Evolutionary conservation across 768 basidiomycete species (phyloP), one percentile per base, ranked within the genome.

Genomic region (Boletus sp.): DNA sequence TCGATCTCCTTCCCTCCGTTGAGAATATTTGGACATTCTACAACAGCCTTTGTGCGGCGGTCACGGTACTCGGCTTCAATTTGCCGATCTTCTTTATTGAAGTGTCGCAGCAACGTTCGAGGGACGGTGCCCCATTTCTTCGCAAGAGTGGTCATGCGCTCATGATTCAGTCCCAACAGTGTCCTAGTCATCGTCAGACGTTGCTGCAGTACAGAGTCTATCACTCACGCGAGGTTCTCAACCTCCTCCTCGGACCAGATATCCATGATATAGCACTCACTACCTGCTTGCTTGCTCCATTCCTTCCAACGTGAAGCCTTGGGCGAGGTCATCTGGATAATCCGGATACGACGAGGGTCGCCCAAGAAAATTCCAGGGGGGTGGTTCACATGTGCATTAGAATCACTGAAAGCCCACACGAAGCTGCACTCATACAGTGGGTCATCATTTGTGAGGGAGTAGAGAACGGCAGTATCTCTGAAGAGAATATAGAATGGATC

Each of bases 401-500:
- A 49, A 5, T 38, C 47, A 7, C 17, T 19, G n/a, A 49, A n/a
- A 4, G 27, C 37, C 47, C 47, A 49, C 5, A 49, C 25, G 4
- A 37, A n/a, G 5, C 0, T 7, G 11, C 25, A 19, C 8, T 10
- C 3, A 1, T 15, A 2, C 13, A 50, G 5, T 1, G 38, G 38
- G 1, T 0, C 1, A 0, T 0, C 5, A 0, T 9, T 1, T 0
- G 0, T 4, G 6, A 25, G 1, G 32, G 38, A 6, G 15, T 39
- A 7, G 14, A 5, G 0, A 19, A 27, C 2, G 1, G 23, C 11
- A 8, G 10, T 5, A 1, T n/a, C 17, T 7, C 6, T 19, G n/a
- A 50, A 50, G 19, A 50, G 14, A 1, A 19, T 1, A 11, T 55
- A 55, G 9, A 5, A 35, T 11, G 15, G 19, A 3, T 33, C 19